Evolutionary conservation across 768 basidiomycete species (phyloP), one percentile per base, ranked within the genome.

Genomic region (Collybia nuda): DNA sequence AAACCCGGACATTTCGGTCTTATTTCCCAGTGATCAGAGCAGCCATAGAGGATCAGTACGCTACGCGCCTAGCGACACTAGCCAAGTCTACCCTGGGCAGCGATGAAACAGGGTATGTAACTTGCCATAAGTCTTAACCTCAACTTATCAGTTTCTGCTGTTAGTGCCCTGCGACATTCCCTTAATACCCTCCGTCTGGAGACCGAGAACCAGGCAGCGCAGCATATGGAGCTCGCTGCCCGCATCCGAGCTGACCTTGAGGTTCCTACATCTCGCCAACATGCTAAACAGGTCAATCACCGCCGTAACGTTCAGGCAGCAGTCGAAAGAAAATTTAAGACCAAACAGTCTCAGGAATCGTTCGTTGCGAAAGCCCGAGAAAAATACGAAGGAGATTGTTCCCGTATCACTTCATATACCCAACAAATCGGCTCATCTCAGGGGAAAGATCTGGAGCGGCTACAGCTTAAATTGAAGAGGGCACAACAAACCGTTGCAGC

Each of bases 31-130:
- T 54, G 40, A 39, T 6, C 38, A 96, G 96, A 67, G 85, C 90
- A 17, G 56, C 78, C 15, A 95, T 98, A 50, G 94, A 98, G 68
- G 94, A 98, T 61, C 95, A 98, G 37, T 98, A 97, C 63, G 89
- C 94, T 2, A 86, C 87, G 62, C 79, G 85, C 24, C 67, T 99
- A 7, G 73, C 81, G 8, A 86, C 87, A 63, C 74, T 99, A n/a
- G 78, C 93, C 11, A 93, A 89, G 67, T 61, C 74, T 47, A 60
- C 83, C 11, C 72, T 96, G 32, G 95, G 95, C 12, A 80, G 78
- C 47, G 94, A 97, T 58, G 97, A 98, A 71, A 90, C 93, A 58
- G 96, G 95, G 93, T 94, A 63, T 56, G 85, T 76, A 28, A 14
- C 32, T 17, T 5, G 29, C n/a, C 15, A 36, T 51, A 46, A 40